These are phyloP conservation scores for Yamadazyma olivae DNA, from an alignment of 805 yeast species.

Conservation along the genomic window DNA sequence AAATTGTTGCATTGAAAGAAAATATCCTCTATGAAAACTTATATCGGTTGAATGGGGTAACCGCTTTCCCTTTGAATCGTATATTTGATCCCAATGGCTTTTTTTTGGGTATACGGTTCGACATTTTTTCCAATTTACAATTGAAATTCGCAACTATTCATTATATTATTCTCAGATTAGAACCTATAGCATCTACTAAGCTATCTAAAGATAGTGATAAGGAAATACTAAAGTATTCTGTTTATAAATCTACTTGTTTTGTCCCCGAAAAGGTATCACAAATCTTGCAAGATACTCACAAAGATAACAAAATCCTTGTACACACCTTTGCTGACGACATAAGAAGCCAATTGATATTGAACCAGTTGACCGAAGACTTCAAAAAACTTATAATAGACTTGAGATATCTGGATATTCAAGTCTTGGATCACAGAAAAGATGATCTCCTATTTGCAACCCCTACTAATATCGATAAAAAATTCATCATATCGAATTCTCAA, in stretches of 20 bases:
- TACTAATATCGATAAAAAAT: not conserved
- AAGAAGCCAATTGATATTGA: not conserved
- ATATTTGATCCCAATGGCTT: constrained; percentile 19
- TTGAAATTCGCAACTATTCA: constrained; percentile 39
- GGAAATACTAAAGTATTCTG: not conserved
- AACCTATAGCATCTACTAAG: not conserved
- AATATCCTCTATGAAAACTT: constrained; percentile 45
- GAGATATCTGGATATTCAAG: not conserved
- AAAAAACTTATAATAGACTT: constrained; percentile 3
- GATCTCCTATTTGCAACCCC: constrained; percentile 1
- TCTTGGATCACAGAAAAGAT: not conserved
- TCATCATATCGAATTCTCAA: constrained; percentile 2
- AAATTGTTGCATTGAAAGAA: constrained; percentile 17
- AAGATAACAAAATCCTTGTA: not conserved
- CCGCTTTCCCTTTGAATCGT: constrained; percentile 49
- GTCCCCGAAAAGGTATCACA: constrained; percentile 4
- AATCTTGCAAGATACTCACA: not conserved
- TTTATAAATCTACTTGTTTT: constrained; percentile 5
- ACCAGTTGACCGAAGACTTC: constrained; percentile 3
- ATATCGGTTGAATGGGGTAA: constrained; percentile 46
- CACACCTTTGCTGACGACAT: constrained; percentile 1
- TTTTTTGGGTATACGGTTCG: constrained; percentile 51
- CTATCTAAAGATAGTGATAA: not conserved
- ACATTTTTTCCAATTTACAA: constrained; percentile 25
- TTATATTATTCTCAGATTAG: constrained; percentile 39